These are phyloP conservation scores for Thermothelomyces thermophilus DNA, from an alignment of 2,329 filamentous ascomycete genomes.

Conservation along the genomic window DNA sequence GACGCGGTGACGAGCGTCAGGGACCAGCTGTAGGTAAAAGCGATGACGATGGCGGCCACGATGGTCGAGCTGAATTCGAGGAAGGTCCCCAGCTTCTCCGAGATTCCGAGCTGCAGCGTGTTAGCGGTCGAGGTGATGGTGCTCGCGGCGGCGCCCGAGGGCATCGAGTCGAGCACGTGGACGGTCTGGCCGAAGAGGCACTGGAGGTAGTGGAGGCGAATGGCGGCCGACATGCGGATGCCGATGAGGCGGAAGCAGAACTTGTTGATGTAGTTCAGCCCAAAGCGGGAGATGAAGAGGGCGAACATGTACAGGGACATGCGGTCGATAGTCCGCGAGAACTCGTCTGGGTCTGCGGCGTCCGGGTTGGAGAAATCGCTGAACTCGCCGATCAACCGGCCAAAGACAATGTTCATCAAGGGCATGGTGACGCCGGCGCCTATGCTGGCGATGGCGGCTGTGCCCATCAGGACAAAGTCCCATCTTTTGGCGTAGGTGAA, in stretches of 20 bases:
- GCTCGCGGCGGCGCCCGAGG: constrained; percentile 52
- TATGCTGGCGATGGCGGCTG: constrained; percentile 42
- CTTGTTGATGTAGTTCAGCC: constrained; percentile 49
- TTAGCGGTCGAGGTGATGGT: constrained; percentile 61
- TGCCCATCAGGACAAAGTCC: constrained; percentile 44
- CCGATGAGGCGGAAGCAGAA: constrained; percentile 57
- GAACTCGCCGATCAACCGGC: constrained; percentile 45
- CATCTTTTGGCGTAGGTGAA: constrained; percentile 49
- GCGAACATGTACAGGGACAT: constrained; percentile 61
- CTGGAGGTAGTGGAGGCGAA: constrained; percentile 58
- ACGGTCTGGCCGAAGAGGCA: constrained; percentile 59
- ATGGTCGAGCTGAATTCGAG: constrained; percentile 50
- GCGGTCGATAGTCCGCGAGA: constrained; percentile 37
- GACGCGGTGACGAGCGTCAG: constrained; percentile 54
- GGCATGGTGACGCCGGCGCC: constrained; percentile 50
- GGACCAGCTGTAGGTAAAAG: constrained; percentile 52
- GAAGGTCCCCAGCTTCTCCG: constrained; percentile 54
- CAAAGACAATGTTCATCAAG: constrained; percentile 54
- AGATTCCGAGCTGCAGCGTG: constrained; percentile 57
- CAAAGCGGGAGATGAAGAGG: constrained; percentile 61
- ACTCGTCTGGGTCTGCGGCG: constrained; percentile 31
- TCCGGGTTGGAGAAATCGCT: constrained; percentile 34
- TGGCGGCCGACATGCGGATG: constrained; percentile 53
- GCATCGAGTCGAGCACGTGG: constrained; percentile 60
- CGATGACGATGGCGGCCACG: constrained; percentile 46